Base-by-base conservation (phyloP, 257 asterid species). In the Handroanthus guayacan region DNA sequence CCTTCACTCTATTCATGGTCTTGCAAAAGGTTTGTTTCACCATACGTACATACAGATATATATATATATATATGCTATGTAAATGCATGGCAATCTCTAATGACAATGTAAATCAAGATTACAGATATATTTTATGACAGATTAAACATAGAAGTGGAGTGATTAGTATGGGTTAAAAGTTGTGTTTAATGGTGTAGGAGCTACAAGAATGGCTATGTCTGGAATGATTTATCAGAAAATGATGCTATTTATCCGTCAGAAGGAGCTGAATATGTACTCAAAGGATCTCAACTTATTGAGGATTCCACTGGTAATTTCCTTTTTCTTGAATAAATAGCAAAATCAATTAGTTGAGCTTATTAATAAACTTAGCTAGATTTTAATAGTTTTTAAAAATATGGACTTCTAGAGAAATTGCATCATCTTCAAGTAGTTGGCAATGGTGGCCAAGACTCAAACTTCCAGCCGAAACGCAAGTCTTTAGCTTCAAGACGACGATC, bases 1-100 rank as follows among this genome's bases (percentile, higher is more conserved):
- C 97, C 97, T 58, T 86, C 95, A 13, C 88, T 92, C 86, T 94
- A 94, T 78, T 94, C 98, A 3, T 92, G 98, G 98, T 92, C 98
- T 68, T 89, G 97, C 92, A 94, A 94, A 82, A 89, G 97, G 98
- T 81, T 62, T 62, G n/a, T 58, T 25, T 58, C 8, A 52, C 6
- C 25, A 43, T 43, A 43, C 47, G 2, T 43, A 43, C 9, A 43
- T 43, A 43, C 47, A 43, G 1, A 9, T 2, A 9, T 43, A 9
- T 2, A 9, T 43, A 9, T 43, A 9, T 9, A 9, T 43, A 9
- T 25, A 25, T 25, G 1, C 1, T 25, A 25, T 25, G 31, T 25
- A 25, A 25, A 25, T 25, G 31, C 31, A 25, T 25, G 31, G 45
- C 6, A 41, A 8, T 8, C 45, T 5, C 45, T 9, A 44, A 16